Percentiles rank a stretch among this genome's conserved stretches.
These are phyloP conservation scores for Tremellales sp. DNA, from an alignment of 1,284 basidiomycete species.

Conservation along the genomic window DNA sequence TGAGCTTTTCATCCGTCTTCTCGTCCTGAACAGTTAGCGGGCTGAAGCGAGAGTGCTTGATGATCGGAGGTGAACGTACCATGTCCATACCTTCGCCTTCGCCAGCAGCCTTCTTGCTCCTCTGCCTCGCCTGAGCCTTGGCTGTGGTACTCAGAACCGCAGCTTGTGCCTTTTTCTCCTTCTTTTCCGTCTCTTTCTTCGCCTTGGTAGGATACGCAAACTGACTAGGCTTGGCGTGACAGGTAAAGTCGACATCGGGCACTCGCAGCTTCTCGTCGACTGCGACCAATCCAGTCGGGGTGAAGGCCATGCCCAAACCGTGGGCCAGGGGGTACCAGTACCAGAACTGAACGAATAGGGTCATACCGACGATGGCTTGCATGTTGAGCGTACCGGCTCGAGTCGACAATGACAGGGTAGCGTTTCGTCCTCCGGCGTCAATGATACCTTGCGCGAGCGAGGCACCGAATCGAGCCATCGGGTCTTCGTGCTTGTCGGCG, in stretches of 20 bases:
- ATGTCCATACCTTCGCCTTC: constrained; percentile 77
- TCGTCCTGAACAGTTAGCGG: constrained; percentile 46
- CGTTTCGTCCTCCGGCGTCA: constrained; percentile 92
- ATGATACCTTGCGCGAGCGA: constrained; percentile 91
- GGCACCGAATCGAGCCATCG: constrained; percentile 94
- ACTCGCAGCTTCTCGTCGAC: constrained; percentile 79
- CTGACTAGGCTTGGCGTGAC: constrained; percentile 77
- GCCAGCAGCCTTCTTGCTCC: constrained; percentile 61
- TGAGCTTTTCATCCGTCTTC: constrained; percentile 42
- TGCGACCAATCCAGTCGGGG: constrained; percentile 89
- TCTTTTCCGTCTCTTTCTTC: constrained; percentile 85
- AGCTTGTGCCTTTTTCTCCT: constrained; percentile 80
- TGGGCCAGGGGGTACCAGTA: constrained; percentile 99
- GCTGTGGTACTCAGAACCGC: constrained; percentile 93
- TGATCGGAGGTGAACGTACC: constrained; percentile 57
- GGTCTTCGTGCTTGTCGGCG: constrained; percentile 92
- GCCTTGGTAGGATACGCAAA: constrained; percentile 83
- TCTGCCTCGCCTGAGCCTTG: constrained; percentile 86
- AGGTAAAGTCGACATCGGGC: constrained; percentile 83
- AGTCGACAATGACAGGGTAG: constrained; percentile 86
- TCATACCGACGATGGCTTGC: constrained; percentile 90
- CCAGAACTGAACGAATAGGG: constrained; percentile 96
- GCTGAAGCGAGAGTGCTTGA: not conserved
- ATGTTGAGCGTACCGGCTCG: constrained; percentile 83
- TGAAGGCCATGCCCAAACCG: constrained; percentile 83